Evolutionary conservation across 768 basidiomycete genomes (phyloP), one percentile per base, ranked within the genome.

Genomic region (Podaxis sp.): DNA sequence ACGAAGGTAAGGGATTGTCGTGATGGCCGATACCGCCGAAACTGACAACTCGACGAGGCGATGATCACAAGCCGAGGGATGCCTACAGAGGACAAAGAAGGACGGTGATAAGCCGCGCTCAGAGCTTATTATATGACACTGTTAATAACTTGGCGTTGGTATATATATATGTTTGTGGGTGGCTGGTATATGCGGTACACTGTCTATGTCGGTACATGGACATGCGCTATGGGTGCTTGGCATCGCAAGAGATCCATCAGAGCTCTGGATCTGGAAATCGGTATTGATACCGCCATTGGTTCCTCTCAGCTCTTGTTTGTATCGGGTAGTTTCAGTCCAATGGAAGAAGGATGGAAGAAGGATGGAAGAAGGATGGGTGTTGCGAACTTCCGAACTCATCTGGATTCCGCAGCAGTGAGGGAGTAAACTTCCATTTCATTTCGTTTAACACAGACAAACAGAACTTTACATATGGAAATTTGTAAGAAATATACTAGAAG

Each of bases 11-110:
- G 36, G 57, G 57, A 49, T 50, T 36, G 57, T 50, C 57, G 46
- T 58, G 57, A 58, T 58, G 40, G 51, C 51, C 28, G 59, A 60
- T 36, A 15, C 3, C 48, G 58, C 36, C 49, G 48, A 51, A 17
- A 22, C 37, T n/a, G 15, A 22, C 37, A 51, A 40, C 11, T 41
- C 7, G 22, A 41, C 11, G 26, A n/a, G 17, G 17, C 11, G 57
- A 56, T 56, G 15, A 44, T 33, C 33, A 26, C 28, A 20, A 49
- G 46, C 13, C 10, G 28, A 36, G 11, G 44, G 22, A n/a, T n/a
- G n/a, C n/a, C n/a, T n/a, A n/a, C n/a, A n/a, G n/a, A 30, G 28
- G 46, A n/a, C 30, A 48, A 41, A 41, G 24, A 54, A 54, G 44
- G 33, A 36, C 52, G 37, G 38, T 12, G 24, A 40, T 40, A 56